These are phyloP conservation scores for Boletus holoroseus DNA, from an alignment of 1,284 basidiomycete genomes.

Conservation along the genomic window DNA sequence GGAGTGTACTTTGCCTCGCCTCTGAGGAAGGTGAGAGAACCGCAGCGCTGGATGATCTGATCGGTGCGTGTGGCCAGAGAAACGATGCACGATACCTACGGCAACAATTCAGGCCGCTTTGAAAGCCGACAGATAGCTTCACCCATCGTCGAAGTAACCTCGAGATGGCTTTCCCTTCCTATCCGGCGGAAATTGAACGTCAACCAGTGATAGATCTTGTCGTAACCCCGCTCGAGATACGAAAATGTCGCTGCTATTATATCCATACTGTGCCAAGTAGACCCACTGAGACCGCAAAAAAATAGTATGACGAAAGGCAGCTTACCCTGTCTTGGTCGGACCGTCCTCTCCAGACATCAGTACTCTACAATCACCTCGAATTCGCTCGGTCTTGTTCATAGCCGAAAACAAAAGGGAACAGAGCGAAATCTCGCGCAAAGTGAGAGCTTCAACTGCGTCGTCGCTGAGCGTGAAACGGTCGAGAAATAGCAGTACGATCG, in stretches of 20 bases:
- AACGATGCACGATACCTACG: conserved; percentile 42
- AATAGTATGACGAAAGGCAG: conserved; percentile 1
- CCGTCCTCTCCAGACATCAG: conserved; percentile 85
- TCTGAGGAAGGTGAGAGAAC: conserved; percentile 67
- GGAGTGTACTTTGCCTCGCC: conserved; percentile 76
- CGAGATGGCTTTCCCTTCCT: conserved; percentile 71
- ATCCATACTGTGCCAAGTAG: conserved; percentile 55
- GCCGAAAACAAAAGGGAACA: conserved; percentile 72
- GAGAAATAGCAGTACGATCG: conserved; percentile 78
- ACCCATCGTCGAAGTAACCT: conserved; percentile 67
- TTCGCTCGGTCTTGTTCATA: conserved; percentile 82
- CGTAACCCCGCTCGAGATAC: conserved; percentile 84
- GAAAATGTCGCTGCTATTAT: conserved; percentile 81
- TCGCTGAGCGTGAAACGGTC: conserved; percentile 78
- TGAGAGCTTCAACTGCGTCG: conserved; percentile 68
- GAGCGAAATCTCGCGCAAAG: conserved; percentile 73
- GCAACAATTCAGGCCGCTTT: conserved; percentile 71
- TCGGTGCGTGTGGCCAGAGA: background rate
- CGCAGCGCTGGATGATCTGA: conserved; percentile 56
- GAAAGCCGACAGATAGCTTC: conserved; percentile 74
- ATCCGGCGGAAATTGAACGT: conserved; percentile 82
- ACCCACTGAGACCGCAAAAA: background rate
- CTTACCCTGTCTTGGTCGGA: conserved; percentile 76
- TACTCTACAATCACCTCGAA: conserved; percentile 79
- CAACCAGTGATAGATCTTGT: conserved; percentile 85